Conservation (phyloP, 352 stramenopile genomes). For the Lagenidium sp. region DNA sequence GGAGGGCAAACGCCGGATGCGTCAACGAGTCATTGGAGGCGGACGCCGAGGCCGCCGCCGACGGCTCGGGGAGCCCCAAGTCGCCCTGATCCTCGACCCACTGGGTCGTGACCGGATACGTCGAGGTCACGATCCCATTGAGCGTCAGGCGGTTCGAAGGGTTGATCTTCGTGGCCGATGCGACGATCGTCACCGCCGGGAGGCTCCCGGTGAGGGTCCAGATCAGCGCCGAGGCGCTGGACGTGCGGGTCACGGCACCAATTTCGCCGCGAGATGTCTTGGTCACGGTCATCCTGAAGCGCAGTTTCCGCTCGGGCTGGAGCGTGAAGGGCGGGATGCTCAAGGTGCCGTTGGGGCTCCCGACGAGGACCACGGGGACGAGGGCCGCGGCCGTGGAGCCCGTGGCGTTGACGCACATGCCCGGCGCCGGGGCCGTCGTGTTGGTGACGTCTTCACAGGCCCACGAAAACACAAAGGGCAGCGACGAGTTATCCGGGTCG, state of each 20-base stretch:
- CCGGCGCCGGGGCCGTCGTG: neutral
- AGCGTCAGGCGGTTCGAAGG: constrained; percentile 31
- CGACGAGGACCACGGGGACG: neutral
- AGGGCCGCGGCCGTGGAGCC: constrained; percentile 4
- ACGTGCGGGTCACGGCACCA: no score
- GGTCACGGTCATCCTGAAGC: constrained; percentile 32
- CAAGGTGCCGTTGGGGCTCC: constrained; percentile 12
- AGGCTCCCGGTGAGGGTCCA: constrained; percentile 43
- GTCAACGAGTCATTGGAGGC: constrained; percentile 15
- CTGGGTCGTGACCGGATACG: constrained; percentile 44
- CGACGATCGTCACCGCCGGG: constrained; percentile 23
- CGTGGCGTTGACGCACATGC: constrained; percentile 17
- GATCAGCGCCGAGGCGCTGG: constrained; percentile 18
- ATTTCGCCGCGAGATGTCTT: constrained; percentile 12
- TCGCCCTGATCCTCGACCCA: constrained; percentile 60
- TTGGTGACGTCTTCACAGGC: constrained; percentile 27
- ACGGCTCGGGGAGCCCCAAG: constrained; percentile 21
- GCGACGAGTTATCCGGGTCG: constrained; percentile 33
- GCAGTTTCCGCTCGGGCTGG: constrained; percentile 21
- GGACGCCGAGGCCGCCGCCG: no score
- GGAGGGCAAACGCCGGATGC: constrained; percentile 36
- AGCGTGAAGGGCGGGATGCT: constrained; percentile 37
- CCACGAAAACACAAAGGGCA: constrained; percentile 38
- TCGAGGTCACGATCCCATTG: constrained; percentile 25
- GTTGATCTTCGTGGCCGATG: constrained; percentile 32